Base-by-base conservation (phyloP, 306 rosid species). In the Pachyrhizus erosus region DNA sequence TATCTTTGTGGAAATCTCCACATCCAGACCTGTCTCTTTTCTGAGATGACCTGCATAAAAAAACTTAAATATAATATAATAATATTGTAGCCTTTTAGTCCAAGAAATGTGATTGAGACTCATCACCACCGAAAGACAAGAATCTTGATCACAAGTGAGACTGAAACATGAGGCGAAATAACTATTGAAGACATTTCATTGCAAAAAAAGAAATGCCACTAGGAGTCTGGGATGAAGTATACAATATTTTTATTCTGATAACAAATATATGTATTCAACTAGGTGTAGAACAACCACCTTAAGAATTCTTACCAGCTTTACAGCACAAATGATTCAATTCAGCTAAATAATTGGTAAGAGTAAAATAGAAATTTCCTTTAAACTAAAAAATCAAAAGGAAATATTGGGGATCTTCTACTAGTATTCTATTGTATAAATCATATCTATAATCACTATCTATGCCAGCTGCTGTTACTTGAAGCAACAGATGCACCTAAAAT, bases 401-500 rank as follows among this genome's bases (percentile, higher is more conserved):
- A 61, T 60, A 57, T 39, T 43, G 27, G 57, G 12, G 9, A 48
- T 45, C 39, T 42, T 61, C 20, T 51, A 29, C 61, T 39, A 68
- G 52, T 75, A 75, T 20, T 58, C 42, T 75, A 46, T 40, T 13
- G 64, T 46, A 57, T 64, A 64, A 54, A 67, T 26, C 57, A 57
- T 68, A 62, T 42, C 20, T 34, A 62, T 18, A 27, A 26, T 55
- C 34, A 31, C 65, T 51, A 71, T 52, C 77, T n/a, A 33, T 74
- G 51, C 15, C 64, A 45, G n/a, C 80, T 70, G 84, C 83, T 34
- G 86, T 24, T 11, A 86, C 39, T 31, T 67, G 76, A 66, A 77
- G 80, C 52, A 73, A 73, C 83, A 51, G 86, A 87, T 83, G 83
- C 80, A 74, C 80, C 86, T 74, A 88, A 64, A 88, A 48, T 58